Evolutionary conservation across 371 early-diverging fungal genomes (phyloP).

Genomic region (Syncephalastrum monosporum): DNA sequence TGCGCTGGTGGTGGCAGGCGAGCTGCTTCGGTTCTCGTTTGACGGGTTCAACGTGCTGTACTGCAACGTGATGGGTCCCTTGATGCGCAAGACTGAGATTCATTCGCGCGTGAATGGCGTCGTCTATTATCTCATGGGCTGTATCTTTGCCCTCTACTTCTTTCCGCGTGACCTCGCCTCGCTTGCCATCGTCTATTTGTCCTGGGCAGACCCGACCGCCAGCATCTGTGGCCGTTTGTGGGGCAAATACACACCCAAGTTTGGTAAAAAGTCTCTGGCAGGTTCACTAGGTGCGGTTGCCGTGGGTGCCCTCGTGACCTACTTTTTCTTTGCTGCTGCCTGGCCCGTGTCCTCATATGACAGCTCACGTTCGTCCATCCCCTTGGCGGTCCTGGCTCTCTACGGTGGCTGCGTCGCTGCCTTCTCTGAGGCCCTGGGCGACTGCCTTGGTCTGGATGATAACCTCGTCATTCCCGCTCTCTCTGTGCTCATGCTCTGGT

Average conservation of each 20-base stretch:
- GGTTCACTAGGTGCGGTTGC: slow-evolving; percentile 45
- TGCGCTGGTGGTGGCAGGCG: slow-evolving; percentile 31
- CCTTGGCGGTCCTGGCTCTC: slow-evolving; percentile 22
- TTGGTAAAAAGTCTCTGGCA: slow-evolving; percentile 50
- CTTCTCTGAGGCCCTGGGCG: slow-evolving; percentile 44
- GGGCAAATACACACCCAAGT: slow-evolving; percentile 49
- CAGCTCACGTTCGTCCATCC: slow-evolving; percentile 10
- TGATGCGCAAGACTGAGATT: slow-evolving; percentile 54
- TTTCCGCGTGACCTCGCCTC: slow-evolving; percentile 52
- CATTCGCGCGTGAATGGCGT: slow-evolving; percentile 43
- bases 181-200: slow-evolving; percentile 52
- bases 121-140: slow-evolving; percentile 51
- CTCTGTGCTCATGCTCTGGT: slow-evolving; percentile 42
- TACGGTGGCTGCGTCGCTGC: slow-evolving; percentile 51
- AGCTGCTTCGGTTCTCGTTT: slow-evolving; percentile 44
- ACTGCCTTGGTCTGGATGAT: slow-evolving; percentile 39
- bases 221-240: slow-evolving; percentile 49
- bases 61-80: slow-evolving; percentile 40
- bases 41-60: slow-evolving; percentile 48
- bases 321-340: slow-evolving; percentile 29
- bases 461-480: slow-evolving; percentile 49
- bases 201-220: slow-evolving; percentile 59
- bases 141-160: slow-evolving; percentile 38
- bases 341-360: slow-evolving; percentile 23
- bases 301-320: slow-evolving; percentile 44